Evolutionary conservation across 192 early-diverging fungal genomes (phyloP).

Genomic region (Chytriomyces sp.): DNA sequence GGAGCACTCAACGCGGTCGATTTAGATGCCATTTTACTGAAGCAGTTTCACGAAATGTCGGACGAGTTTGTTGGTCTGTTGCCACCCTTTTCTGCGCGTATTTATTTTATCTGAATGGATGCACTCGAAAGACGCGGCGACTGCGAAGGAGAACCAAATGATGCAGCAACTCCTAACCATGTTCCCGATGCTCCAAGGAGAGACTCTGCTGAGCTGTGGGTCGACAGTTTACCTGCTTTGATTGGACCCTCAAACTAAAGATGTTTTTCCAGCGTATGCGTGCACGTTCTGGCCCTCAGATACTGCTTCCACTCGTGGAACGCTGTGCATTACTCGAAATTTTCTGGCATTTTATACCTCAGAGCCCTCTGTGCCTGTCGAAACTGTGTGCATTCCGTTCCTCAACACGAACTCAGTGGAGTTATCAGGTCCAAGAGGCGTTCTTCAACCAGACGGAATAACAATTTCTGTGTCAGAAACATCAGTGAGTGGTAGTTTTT

Average conservation of each 20-base stretch:
- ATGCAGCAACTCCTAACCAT: constrained; percentile 28
- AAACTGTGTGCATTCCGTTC: constrained; percentile 41
- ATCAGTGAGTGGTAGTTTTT: constrained; percentile 34
- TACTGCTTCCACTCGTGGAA: constrained; percentile 41
- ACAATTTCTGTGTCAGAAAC: constrained; percentile 45
- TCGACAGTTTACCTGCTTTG: neutral
- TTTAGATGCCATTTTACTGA: constrained; percentile 48
- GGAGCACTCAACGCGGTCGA: constrained; percentile 23
- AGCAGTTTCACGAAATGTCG: constrained; percentile 62
- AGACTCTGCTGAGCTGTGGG: constrained; percentile 57
- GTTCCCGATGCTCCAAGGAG: constrained; percentile 47
- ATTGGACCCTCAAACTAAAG: neutral
- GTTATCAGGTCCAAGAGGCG: constrained; percentile 46
- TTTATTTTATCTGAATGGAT: constrained; percentile 19
- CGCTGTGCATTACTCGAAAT: constrained; percentile 53
- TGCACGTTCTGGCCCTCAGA: constrained; percentile 51
- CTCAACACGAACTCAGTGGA: constrained; percentile 49
- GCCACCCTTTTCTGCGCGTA: neutral
- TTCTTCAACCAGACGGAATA: constrained; percentile 53
- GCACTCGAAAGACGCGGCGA: constrained; percentile 40
- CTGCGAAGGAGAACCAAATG: constrained; percentile 42
- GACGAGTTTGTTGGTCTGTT: constrained; percentile 53
- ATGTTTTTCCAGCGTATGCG: constrained; percentile 43
- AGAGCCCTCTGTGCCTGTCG: neutral
- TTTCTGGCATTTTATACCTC: constrained; percentile 42